Evolutionary conservation across 2,329 filamentous ascomycete species (phyloP).

Genomic region (Cercospora zeina): DNA sequence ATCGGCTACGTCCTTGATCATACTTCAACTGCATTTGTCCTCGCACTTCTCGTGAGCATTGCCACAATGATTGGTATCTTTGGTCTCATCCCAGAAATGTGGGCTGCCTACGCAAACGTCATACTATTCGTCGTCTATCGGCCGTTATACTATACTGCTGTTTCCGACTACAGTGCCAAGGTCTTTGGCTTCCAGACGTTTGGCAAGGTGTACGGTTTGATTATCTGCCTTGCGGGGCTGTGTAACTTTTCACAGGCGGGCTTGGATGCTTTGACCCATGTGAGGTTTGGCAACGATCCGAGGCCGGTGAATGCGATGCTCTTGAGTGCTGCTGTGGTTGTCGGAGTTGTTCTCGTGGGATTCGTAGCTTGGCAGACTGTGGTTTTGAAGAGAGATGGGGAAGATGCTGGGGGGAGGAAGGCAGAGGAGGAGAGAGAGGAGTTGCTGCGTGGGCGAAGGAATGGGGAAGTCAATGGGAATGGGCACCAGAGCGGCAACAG

Average conservation of each 20-base stretch:
- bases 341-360: constrained; percentile 65
- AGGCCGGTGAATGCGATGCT: constrained; percentile 74
- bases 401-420: constrained; percentile 43
- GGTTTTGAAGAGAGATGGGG: constrained; percentile 44
- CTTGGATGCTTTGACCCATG: constrained; percentile 75
- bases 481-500: background rate
- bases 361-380: constrained; percentile 62
- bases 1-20: constrained; percentile 79
- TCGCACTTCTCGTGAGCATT: constrained; percentile 66
- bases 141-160: constrained; percentile 86
- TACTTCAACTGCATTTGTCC: constrained; percentile 69
- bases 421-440: background rate
- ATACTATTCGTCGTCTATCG: constrained; percentile 79
- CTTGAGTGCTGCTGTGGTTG: constrained; percentile 59
- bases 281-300: constrained; percentile 69
- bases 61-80: constrained; percentile 76
- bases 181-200: constrained; percentile 92
- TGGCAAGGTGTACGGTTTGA: constrained; percentile 87
- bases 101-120: constrained; percentile 75
- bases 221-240: constrained; percentile 81
- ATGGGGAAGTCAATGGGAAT: background rate
- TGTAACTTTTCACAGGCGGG: constrained; percentile 82
- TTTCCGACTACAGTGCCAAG: constrained; percentile 85
- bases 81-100: constrained; percentile 68
- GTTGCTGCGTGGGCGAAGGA: background rate